Conservation (phyloP, 805 yeast genomes). For the Wickerhamomyces rabaulensis region DNA sequence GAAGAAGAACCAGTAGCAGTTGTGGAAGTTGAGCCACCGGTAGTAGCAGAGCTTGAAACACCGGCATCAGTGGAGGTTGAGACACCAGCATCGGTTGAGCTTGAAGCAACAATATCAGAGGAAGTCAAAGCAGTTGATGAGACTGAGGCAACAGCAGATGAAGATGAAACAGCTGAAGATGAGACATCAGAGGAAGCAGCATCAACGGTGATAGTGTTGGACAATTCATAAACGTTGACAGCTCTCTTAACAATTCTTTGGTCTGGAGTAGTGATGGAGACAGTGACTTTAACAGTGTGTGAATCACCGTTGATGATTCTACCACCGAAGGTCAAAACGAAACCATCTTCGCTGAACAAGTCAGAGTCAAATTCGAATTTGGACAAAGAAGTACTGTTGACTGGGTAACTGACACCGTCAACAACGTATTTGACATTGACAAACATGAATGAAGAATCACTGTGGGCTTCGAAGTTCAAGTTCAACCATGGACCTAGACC, state of each 20-base stretch:
- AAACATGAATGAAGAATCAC: not conserved
- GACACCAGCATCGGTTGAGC: constrained; percentile 1
- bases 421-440: not conserved
- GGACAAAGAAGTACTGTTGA: no score
- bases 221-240: constrained; percentile 4
- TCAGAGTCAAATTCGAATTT: not conserved
- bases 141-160: not conserved
- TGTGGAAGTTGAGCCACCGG: constrained; percentile 11
- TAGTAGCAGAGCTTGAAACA: constrained; percentile 11
- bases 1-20: not conserved
- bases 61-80: constrained; percentile 13
- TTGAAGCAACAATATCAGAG: not conserved
- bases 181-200: not conserved
- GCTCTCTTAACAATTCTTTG: constrained; percentile 16
- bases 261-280: constrained; percentile 2
- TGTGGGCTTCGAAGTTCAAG: no score
- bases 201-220: constrained; percentile 7
- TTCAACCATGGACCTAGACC: not conserved
- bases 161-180: not conserved
- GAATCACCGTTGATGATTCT: not conserved
- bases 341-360: not conserved
- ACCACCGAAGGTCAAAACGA: not conserved
- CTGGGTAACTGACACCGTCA: not conserved
- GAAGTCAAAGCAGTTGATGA: not conserved
- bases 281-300: not conserved